Evolutionary conservation across 2,329 filamentous ascomycete species (phyloP).

Genomic region (Gliomastix tumulicola): DNA sequence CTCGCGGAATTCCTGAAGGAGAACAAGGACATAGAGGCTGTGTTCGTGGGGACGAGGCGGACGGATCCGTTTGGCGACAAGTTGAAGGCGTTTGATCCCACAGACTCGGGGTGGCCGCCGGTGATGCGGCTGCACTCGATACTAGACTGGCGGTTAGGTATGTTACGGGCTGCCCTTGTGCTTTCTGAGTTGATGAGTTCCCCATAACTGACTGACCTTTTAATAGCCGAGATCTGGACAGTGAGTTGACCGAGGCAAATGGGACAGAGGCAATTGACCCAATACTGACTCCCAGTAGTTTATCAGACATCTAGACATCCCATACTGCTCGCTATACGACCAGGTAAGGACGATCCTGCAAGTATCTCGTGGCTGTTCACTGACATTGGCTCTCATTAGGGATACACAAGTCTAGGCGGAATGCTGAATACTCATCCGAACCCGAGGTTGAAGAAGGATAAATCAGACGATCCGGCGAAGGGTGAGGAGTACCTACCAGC

Average conservation of each 20-base stretch:
- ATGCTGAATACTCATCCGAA: conserved; percentile 86
- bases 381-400: conserved; percentile 31
- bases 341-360: conserved; percentile 18
- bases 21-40: conserved; percentile 54
- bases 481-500: conserved; percentile 56
- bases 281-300: conserved; percentile 56
- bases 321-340: conserved; percentile 85
- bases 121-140: conserved; percentile 95
- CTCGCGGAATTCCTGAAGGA: conserved; percentile 71
- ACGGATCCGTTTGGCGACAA: conserved; percentile 85
- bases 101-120: conserved; percentile 81
- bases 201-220: neutral
- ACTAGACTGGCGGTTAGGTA: conserved; percentile 88
- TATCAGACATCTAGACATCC: conserved; percentile 69
- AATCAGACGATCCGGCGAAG: conserved; percentile 11
- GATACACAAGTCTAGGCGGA: conserved; percentile 90
- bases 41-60: conserved; percentile 60
- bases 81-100: conserved; percentile 77
- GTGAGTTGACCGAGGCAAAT: conserved; percentile 44
- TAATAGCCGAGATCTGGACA: conserved; percentile 72
- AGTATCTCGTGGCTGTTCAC: neutral
- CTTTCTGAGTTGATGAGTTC: no score
- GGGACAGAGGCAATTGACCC: no score
- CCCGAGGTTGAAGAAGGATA: conserved; percentile 33
- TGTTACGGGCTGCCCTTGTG: no score